These are phyloP conservation scores for Septoria linicola DNA, from an alignment of 2,329 filamentous ascomycete species.

Conservation along the genomic window DNA sequence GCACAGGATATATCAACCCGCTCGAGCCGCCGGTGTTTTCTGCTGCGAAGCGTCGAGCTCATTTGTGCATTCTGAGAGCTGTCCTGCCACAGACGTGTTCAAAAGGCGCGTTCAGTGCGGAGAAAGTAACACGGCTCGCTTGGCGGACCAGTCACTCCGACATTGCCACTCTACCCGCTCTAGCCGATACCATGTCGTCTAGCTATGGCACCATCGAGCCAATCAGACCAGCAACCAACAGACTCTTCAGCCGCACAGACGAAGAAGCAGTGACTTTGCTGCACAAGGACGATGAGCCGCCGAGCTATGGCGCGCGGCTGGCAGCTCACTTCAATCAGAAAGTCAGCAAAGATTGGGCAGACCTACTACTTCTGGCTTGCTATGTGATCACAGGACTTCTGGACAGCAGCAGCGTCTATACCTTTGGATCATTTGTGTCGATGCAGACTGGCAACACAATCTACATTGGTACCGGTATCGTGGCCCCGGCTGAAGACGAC, in stretches of 20 bases:
- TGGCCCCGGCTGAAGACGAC: constrained; percentile 47
- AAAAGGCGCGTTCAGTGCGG: neutral
- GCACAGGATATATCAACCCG: constrained; percentile 6
- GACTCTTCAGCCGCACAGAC: constrained; percentile 21
- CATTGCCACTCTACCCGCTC: constrained; percentile 17
- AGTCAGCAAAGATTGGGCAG: constrained; percentile 62
- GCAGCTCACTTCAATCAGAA: constrained; percentile 45
- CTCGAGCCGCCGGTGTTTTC: neutral
- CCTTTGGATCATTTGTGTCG: constrained; percentile 77
- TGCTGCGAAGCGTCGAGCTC: neutral
- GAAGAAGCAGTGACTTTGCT: constrained; percentile 25
- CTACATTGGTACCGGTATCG: constrained; percentile 73
- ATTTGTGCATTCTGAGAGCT: neutral
- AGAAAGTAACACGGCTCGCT: neutral
- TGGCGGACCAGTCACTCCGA: neutral
- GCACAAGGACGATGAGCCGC: constrained; percentile 8
- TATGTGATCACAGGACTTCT: constrained; percentile 76
- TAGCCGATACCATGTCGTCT: constrained; percentile 14
- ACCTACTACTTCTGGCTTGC: constrained; percentile 67
- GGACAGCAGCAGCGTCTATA: constrained; percentile 72
- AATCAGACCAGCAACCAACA: constrained; percentile 6
- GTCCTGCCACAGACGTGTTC: neutral
- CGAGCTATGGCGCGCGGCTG: constrained; percentile 11
- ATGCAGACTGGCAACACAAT: constrained; percentile 84
- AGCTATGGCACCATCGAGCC: constrained; percentile 24